Evolutionary conservation across 2,329 filamentous ascomycete species (phyloP), one percentile per base, ranked within the genome.

Genomic region (Pseudogymnoascus sp.): DNA sequence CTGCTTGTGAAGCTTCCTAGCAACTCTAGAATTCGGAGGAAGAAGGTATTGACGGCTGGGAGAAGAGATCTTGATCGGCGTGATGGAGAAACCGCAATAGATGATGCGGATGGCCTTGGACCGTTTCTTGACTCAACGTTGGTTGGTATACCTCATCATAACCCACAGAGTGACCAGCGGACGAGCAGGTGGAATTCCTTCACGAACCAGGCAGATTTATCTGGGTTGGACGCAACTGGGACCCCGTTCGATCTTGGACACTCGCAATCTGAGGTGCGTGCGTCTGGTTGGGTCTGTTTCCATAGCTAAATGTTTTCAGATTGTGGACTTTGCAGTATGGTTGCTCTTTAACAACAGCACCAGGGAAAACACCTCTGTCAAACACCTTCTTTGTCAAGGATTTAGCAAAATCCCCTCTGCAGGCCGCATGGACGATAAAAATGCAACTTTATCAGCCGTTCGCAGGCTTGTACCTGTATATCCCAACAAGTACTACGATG

Each of bases 361-460:
- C 33, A 72, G 72, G 18, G 70, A 74, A 28, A 75, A 75, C 64
- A 73, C 78, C 60, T 83, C 82, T 70, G 87, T 88, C 1, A 82
- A 84, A 60, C 90, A 97, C 75, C 70, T 96, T 4, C 82, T 99
- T 4, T 92, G 91, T 68, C 88, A 96, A 78, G 93, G 93, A 23
- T 96, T 87, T 69, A 84, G 88, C 69, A 84, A 80, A 67, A 72
- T 76, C 68, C 33, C 75, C 73, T 25, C 69, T 66, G 28, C 50
- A 33, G 28, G 50, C 5, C 70, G 71, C 5, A 67, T 73, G 11
- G 64, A 63, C 1, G 65, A n/a, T 14, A 66, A 7, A 14, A 31
- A n/a, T 28, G 47, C 25, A 31, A 2, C 38, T 11, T 42, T 42
- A 18, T 78, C 78, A 35, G 73, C 69, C 6, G 86, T 94, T 44